These are phyloP conservation scores for Backusella psychrophila DNA, from an alignment of 192 early-diverging fungal genomes.

Conservation along the genomic window DNA sequence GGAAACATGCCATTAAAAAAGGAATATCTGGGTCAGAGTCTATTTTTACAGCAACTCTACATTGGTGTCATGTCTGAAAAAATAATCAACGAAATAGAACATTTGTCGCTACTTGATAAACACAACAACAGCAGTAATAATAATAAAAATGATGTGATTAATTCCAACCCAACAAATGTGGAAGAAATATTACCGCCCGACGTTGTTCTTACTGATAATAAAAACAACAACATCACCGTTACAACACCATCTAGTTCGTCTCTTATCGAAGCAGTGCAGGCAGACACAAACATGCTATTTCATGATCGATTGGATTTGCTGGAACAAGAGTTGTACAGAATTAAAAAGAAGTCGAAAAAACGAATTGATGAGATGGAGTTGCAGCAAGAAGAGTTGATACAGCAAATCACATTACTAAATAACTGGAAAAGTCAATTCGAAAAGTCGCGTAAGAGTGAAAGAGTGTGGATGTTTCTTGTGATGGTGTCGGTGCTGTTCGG, in stretches of 20 bases:
- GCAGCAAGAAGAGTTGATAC: slow-evolving; percentile 7
- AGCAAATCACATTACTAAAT: slow-evolving; percentile 6
- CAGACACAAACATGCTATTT: slow-evolving; percentile 17
- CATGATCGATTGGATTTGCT: slow-evolving; percentile 35
- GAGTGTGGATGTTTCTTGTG: slow-evolving; percentile 22
- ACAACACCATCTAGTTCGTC: background rate
- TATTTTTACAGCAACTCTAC: slow-evolving; percentile 20
- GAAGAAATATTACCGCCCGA: background rate
- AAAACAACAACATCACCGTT: background rate
- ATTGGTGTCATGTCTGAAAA: slow-evolving; percentile 25
- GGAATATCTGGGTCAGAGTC: slow-evolving; percentile 19
- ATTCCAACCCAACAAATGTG: background rate
- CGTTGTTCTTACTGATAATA: background rate
- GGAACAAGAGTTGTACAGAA: slow-evolving; percentile 23
- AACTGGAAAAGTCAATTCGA: slow-evolving; percentile 6
- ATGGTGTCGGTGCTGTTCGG: slow-evolving; percentile 19
- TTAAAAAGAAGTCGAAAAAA: slow-evolving; percentile 13
- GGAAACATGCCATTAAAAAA: slow-evolving; percentile 33
- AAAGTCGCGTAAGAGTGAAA: slow-evolving; percentile 8
- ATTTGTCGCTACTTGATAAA: background rate
- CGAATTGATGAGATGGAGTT: slow-evolving; percentile 12
- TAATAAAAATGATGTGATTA: background rate
- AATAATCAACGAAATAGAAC: slow-evolving; percentile 11
- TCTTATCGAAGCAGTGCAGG: background rate
- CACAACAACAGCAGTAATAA: background rate